Evolutionary conservation across 371 early-diverging fungal genomes (phyloP).

Genomic region (Capniomyces stellatus): DNA sequence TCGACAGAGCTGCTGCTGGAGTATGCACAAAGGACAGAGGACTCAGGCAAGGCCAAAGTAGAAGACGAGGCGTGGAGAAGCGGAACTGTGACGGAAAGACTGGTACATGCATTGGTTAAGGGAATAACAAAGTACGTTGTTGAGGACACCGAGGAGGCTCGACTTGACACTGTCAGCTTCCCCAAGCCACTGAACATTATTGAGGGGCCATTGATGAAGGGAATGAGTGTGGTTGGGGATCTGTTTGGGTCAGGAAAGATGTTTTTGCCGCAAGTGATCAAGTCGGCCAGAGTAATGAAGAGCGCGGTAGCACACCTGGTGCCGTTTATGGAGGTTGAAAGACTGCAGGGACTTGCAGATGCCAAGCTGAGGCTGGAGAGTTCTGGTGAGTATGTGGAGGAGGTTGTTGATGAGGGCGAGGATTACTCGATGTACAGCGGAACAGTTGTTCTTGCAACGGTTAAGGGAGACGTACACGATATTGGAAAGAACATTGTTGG

Average conservation of each 20-base stretch:
- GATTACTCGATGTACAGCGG: conserved; percentile 43
- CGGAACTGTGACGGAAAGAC: conserved; percentile 48
- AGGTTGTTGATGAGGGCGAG: conserved; percentile 17
- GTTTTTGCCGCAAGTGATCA: conserved; percentile 94
- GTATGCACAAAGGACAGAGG: conserved; percentile 68
- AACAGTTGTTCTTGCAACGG: conserved; percentile 77
- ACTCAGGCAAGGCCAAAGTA: conserved; percentile 47
- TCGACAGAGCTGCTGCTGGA: conserved; percentile 78
- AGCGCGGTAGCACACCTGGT: conserved; percentile 86
- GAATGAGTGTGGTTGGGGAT: conserved; percentile 85
- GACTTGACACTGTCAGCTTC: conserved; percentile 41
- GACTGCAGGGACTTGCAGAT: conserved; percentile 32
- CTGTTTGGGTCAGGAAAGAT: conserved; percentile 85
- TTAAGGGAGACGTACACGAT: conserved; percentile 82
- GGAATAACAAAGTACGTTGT: conserved; percentile 78
- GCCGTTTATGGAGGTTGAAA: conserved; percentile 78
- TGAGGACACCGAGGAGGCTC: conserved; percentile 86
- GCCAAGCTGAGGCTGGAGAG: conserved; percentile 6
- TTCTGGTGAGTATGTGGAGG: conserved; percentile 12
- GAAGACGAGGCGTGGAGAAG: conserved; percentile 76
- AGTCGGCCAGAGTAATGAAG: conserved; percentile 84
- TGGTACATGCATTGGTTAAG: conserved; percentile 70
- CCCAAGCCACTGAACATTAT: conserved; percentile 81
- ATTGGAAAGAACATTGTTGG: conserved; percentile 86
- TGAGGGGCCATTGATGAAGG: conserved; percentile 86